Percentiles rank a stretch among this genome's conserved stretches.
Evolutionary conservation across 495 filamentous ascomycete genomes (phyloP).

Genomic region (Aspergillus ellipticus): DNA sequence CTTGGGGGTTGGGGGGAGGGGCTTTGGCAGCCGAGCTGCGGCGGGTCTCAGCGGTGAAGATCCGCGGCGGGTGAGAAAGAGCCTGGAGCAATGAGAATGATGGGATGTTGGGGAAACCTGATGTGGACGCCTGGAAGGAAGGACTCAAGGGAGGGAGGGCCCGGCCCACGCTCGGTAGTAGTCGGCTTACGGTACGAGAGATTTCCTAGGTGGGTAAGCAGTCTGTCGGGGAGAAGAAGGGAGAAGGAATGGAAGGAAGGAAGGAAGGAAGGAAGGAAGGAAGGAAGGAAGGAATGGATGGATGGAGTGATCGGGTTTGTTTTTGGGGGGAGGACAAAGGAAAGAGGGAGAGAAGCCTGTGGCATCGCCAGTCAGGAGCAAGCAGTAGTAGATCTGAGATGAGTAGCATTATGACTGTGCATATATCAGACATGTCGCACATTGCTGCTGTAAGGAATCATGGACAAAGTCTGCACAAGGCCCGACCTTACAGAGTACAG

Average conservation of each 20-base stretch:
- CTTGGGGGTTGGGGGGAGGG: not conserved
- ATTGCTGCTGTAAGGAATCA: not conserved
- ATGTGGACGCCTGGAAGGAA: too few relatives aligned
- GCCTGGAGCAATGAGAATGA: slow-evolving; percentile 2
- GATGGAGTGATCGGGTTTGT: not conserved
- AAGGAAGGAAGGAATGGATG: not conserved
- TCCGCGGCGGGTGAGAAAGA: not conserved
- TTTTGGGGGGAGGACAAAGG: too few relatives aligned
- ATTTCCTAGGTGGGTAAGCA: too few relatives aligned
- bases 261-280: not conserved
- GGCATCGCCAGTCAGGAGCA: too few relatives aligned
- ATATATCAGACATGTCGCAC: not conserved
- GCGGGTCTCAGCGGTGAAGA: not conserved
- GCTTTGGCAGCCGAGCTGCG: not conserved
- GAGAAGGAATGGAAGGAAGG: not conserved
- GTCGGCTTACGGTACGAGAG: not conserved
- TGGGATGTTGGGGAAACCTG: not conserved
- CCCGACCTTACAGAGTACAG: too few relatives aligned
- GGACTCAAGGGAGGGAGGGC: too few relatives aligned
- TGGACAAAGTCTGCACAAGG: too few relatives aligned
- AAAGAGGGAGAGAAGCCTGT: too few relatives aligned
- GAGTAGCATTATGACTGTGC: not conserved
- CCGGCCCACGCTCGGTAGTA: too few relatives aligned
- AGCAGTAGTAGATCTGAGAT: not conserved
- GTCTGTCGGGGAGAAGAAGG: not conserved